A percentile compares a stretch with the other conserved stretches of the same genome.
Conservation (phyloP, 2,329 filamentous ascomycete species). For the Scedosporium aurantiacum region DNA sequence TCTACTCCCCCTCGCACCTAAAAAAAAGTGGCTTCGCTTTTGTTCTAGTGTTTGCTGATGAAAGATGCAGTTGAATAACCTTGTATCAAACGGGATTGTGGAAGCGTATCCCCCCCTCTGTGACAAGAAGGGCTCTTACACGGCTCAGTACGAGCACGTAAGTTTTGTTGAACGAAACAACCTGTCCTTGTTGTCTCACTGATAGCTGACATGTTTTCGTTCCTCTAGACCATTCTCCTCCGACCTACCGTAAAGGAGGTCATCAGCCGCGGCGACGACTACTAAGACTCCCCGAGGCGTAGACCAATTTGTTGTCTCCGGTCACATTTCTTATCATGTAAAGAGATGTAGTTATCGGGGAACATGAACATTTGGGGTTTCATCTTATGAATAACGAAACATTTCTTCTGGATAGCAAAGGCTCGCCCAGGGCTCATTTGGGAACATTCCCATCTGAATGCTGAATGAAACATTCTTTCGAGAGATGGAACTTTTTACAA, state of each 20-base stretch:
- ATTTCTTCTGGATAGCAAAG: too few relatives aligned
- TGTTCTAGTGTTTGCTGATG: background rate
- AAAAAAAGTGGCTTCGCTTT: too few relatives aligned
- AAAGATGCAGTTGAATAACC: constrained; percentile 55
- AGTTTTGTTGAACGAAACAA: constrained; percentile 22
- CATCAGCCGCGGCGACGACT: constrained; percentile 68
- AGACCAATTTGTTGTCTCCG: too few relatives aligned
- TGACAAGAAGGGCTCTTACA: constrained; percentile 80
- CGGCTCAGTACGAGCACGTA: constrained; percentile 81
- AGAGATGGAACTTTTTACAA: too few relatives aligned
- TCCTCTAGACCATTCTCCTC: constrained; percentile 52
- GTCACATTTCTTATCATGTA: too few relatives aligned
- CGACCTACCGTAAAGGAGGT: constrained; percentile 68
- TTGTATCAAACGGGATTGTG: constrained; percentile 67
- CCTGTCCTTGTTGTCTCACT: background rate
- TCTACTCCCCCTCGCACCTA: background rate
- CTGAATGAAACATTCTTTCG: too few relatives aligned
- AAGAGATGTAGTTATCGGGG: too few relatives aligned
- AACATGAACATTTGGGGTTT: too few relatives aligned
- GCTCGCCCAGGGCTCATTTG: too few relatives aligned
- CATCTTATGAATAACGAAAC: too few relatives aligned
- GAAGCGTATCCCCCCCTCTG: constrained; percentile 74
- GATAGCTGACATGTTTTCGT: background rate
- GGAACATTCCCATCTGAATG: too few relatives aligned
- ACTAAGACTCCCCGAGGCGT: constrained; percentile 26